These are phyloP conservation scores for Peronosclerospora sorghi DNA, from an alignment of 352 stramenopile species.

Conservation along the genomic window DNA sequence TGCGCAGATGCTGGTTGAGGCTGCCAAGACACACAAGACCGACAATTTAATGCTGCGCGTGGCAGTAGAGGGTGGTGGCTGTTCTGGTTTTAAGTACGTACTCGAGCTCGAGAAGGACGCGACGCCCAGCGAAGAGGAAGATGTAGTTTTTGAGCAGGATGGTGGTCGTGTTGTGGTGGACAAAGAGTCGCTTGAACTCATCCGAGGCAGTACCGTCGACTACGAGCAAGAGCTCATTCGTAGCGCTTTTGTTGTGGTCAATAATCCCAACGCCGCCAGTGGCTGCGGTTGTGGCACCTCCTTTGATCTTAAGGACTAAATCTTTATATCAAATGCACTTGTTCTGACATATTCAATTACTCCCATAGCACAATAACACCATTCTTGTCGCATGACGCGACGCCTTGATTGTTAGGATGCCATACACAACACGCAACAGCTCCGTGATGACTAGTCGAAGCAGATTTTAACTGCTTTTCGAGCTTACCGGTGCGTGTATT, in stretches of 20 bases:
- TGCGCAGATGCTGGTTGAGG: conserved; percentile 53
- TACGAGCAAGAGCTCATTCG: conserved; percentile 97
- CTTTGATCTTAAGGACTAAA: conserved; percentile 93
- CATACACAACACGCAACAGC: conserved; percentile 70
- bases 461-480: conserved; percentile 40
- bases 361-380: conserved; percentile 71
- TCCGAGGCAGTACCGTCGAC: conserved; percentile 91
- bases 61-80: conserved; percentile 86
- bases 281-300: conserved; percentile 96
- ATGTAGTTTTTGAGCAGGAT: conserved; percentile 80
- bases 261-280: conserved; percentile 94
- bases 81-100: conserved; percentile 90
- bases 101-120: conserved; percentile 79
- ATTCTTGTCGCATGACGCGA: conserved; percentile 78
- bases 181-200: conserved; percentile 89
- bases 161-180: conserved; percentile 86
- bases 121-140: conserved; percentile 36
- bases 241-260: conserved; percentile 90
- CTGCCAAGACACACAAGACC: conserved; percentile 40
- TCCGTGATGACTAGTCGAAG: conserved; percentile 36
- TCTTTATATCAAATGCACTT: not conserved
- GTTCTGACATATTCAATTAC: conserved; percentile 15
- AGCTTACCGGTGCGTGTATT: conserved; percentile 38
- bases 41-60: conserved; percentile 74
- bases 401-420: conserved; percentile 46